phyloP scores from a whole-genome alignment of 345 rosid genomes.

The Dimocarpus longan region DNA sequence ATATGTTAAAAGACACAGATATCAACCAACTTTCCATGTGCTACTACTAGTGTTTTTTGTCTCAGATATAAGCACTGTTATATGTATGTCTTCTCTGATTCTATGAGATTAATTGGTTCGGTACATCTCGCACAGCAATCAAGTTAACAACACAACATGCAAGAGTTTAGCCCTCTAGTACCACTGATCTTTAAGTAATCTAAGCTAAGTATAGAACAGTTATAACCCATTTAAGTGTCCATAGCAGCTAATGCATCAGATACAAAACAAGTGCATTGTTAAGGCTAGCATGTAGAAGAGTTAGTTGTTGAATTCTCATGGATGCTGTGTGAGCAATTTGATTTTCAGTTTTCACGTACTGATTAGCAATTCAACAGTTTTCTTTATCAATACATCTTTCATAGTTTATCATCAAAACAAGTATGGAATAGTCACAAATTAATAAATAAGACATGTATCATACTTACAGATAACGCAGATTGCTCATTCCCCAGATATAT shows the following conservation, averaged over 20 bases:
- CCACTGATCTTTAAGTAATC: not conserved
- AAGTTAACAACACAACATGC: not conserved
- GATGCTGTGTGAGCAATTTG: not conserved
- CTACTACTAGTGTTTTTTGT: not conserved
- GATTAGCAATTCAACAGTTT: not conserved
- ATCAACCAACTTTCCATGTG: not conserved
- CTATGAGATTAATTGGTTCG: not conserved
- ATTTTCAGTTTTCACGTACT: not conserved
- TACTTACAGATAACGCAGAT: slow-evolving; percentile 24
- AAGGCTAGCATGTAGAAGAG: not conserved
- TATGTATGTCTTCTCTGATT: not conserved
- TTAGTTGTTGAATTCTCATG: not conserved
- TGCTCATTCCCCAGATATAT: slow-evolving; percentile 26
- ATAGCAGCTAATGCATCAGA: not conserved
- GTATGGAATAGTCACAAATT: not conserved
- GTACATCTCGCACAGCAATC: not conserved
- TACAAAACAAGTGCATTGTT: not conserved
- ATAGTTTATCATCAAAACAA: not conserved
- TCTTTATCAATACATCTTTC: not conserved
- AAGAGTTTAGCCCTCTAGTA: not conserved
- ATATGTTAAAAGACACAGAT: not conserved
- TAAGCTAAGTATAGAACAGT: not conserved
- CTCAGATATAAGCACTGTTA: not conserved
- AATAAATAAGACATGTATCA: not conserved
- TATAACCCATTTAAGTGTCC: not conserved